Evolutionary conservation across 306 rosid genomes (phyloP).

Genomic region (Malus asiatica): DNA sequence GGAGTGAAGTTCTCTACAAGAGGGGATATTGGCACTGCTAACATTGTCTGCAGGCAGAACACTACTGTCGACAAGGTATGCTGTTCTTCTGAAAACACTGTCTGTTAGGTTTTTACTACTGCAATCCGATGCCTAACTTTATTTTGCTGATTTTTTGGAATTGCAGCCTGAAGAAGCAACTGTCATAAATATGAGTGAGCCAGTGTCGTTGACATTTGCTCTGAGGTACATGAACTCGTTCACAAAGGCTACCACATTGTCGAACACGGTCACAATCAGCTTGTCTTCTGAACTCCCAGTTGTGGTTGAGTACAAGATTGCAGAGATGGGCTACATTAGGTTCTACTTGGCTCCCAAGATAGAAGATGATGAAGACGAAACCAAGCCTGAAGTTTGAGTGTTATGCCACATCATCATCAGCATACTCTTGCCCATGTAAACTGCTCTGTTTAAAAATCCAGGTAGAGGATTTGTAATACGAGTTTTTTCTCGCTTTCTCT

Average conservation of each 20-base stretch:
- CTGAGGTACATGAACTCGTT: constrained; percentile 91
- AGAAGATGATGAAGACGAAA: constrained; percentile 72
- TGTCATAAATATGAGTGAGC: constrained; percentile 74
- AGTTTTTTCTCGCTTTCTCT: background rate
- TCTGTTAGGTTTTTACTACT: background rate
- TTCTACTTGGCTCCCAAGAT: constrained; percentile 94
- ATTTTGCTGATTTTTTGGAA: background rate
- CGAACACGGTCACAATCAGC: constrained; percentile 59
- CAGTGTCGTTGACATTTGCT: constrained; percentile 81
- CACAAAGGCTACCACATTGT: constrained; percentile 81
- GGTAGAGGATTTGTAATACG: background rate
- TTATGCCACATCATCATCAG: background rate
- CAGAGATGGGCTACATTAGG: constrained; percentile 64
- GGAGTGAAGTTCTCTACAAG: constrained; percentile 94
- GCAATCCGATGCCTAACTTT: background rate
- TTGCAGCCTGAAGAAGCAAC: constrained; percentile 60
- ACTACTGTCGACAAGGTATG: constrained; percentile 80
- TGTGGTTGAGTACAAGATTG: constrained; percentile 58
- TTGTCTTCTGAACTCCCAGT: constrained; percentile 58
- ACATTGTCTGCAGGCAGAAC: constrained; percentile 90
- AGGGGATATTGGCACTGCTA: constrained; percentile 90
- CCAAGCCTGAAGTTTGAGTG: constrained; percentile 25
- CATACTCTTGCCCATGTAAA: background rate
- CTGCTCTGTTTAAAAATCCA: background rate
- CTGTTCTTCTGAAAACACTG: background rate